Evolutionary conservation across 2,329 filamentous ascomycete species (phyloP).

Genomic region (Cadophora gregata): DNA sequence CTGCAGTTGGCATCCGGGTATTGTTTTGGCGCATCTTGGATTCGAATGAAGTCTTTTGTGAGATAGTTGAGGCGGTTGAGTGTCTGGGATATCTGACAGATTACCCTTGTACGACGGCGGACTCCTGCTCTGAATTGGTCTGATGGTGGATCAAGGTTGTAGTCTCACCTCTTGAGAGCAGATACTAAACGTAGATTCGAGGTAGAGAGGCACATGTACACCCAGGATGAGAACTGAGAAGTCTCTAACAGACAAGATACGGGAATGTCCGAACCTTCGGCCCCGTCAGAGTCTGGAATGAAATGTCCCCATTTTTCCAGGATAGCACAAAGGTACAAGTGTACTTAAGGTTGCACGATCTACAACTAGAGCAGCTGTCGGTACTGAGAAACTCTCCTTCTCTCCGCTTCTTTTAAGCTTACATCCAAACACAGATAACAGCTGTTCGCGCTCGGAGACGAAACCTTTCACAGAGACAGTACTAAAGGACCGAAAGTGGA

Average conservation of each 20-base stretch:
- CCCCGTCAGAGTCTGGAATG: not conserved
- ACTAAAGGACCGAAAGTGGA: not conserved
- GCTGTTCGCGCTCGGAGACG: not conserved
- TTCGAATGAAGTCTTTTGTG: too few species aligned
- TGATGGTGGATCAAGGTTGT: not conserved
- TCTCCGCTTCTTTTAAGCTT: conserved; percentile 5
- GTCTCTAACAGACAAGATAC: not conserved
- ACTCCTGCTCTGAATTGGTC: not conserved
- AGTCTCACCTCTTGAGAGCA: not conserved
- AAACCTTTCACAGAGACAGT: not conserved
- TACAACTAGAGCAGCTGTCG: not conserved
- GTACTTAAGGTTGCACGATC: conserved; percentile 8
- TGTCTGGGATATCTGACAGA: too few species aligned
- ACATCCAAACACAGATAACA: not conserved
- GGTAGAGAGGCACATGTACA: not conserved
- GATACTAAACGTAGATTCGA: not conserved
- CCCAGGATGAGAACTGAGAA: not conserved
- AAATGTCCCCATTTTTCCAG: not conserved
- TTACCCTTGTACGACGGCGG: not conserved
- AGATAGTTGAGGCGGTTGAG: too few species aligned
- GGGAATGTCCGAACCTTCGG: not conserved
- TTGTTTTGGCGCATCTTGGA: not conserved
- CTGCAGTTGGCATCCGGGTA: not conserved
- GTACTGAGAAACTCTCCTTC: not conserved
- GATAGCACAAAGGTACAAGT: not conserved